Conservation (phyloP, 805 yeast genomes). For the Sugiyamaella qingdaonensis region DNA sequence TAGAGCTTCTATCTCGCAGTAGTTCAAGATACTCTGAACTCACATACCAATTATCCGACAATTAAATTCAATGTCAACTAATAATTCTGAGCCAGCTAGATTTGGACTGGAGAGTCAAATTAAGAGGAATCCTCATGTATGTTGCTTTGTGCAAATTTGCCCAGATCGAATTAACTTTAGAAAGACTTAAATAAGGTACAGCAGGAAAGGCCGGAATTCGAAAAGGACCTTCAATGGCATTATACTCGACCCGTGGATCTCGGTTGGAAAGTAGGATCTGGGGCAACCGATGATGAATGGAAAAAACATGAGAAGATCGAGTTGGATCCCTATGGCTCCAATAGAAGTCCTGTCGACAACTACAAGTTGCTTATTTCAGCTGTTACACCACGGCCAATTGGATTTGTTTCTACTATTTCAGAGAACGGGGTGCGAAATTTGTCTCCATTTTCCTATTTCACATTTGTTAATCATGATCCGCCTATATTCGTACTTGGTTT, state of each 20-base stretch:
- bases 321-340: slow-evolving; percentile 46
- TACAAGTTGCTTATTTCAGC: slow-evolving; percentile 51
- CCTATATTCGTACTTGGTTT: slow-evolving; percentile 54
- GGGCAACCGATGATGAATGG: slow-evolving; percentile 46
- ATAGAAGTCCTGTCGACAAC: slow-evolving; percentile 41
- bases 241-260: slow-evolving; percentile 27
- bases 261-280: slow-evolving; percentile 46
- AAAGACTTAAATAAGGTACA: slow-evolving; percentile 8
- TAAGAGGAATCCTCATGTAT: slow-evolving; percentile 14
- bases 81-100: slow-evolving; percentile 6
- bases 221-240: slow-evolving; percentile 33
- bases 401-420: slow-evolving; percentile 48
- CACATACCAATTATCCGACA: background rate
- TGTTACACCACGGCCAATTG: slow-evolving; percentile 58
- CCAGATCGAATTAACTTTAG: background rate
- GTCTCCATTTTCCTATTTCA: slow-evolving; percentile 60
- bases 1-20: no score
- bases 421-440: slow-evolving; percentile 44
- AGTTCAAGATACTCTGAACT: background rate
- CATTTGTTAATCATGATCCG: slow-evolving; percentile 48
- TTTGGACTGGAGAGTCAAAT: slow-evolving; percentile 15
- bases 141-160: background rate
- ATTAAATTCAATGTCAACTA: background rate
- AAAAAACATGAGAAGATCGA: slow-evolving; percentile 40
- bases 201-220: slow-evolving; percentile 10